These are phyloP conservation scores for Thelonectria olida DNA, from an alignment of 2,329 filamentous ascomycete genomes.

Conservation along the genomic window DNA sequence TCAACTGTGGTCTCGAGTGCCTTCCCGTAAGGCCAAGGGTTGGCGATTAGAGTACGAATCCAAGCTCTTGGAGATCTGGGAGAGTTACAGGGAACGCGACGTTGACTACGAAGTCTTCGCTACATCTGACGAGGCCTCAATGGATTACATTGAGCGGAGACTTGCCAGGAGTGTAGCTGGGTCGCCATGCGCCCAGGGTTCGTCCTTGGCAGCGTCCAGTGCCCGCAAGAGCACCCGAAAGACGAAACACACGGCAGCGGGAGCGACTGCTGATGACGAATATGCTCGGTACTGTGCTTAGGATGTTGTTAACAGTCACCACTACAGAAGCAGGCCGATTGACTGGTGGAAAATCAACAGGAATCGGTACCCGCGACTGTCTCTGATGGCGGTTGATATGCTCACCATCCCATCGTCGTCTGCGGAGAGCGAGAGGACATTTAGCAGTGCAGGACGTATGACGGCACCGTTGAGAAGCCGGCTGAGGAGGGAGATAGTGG, in stretches of 20 bases:
- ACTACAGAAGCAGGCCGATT: background rate
- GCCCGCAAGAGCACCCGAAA: background rate
- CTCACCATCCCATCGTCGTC: background rate
- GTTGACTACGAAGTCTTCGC: background rate
- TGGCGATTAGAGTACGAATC: background rate
- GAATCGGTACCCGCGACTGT: background rate
- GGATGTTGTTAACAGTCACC: background rate
- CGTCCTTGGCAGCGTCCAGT: background rate
- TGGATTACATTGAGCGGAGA: slow-evolving; percentile 1
- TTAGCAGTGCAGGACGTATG: background rate
- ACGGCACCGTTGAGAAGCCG: background rate
- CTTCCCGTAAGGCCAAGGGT: background rate
- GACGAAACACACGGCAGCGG: background rate
- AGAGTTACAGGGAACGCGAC: background rate
- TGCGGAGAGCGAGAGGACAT: background rate
- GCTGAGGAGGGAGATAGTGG: background rate
- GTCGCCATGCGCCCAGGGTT: background rate
- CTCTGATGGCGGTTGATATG: slow-evolving; percentile 1
- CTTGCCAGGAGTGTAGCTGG: background rate
- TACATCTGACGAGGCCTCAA: background rate
- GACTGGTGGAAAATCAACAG: background rate
- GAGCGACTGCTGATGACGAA: background rate
- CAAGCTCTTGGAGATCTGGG: slow-evolving; percentile 4
- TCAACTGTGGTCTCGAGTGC: slow-evolving; percentile 2
- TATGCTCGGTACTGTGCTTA: background rate